These are phyloP conservation scores for Leccinum pachyderme DNA, from an alignment of 1,284 basidiomycete species.

Conservation along the genomic window DNA sequence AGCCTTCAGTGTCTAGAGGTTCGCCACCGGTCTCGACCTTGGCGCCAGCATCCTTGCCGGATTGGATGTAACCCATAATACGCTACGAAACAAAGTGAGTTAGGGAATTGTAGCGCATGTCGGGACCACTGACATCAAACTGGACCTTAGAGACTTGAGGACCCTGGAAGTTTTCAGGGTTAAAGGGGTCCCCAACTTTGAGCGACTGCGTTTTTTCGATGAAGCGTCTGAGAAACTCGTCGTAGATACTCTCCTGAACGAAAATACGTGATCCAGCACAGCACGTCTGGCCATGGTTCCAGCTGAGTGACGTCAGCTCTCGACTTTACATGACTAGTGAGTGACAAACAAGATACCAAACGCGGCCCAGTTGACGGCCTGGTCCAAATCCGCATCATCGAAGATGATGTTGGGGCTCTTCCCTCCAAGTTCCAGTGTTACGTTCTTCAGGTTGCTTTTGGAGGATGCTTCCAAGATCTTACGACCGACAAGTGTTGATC, in stretches of 20 bases:
- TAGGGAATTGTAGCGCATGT: slow-evolving; percentile 30
- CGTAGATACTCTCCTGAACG: slow-evolving; percentile 82
- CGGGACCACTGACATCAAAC: slow-evolving; percentile 51
- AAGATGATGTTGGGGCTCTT: slow-evolving; percentile 85
- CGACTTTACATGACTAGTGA: neutral
- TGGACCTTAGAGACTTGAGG: slow-evolving; percentile 82
- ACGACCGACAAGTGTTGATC: slow-evolving; percentile 78
- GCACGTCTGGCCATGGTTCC: slow-evolving; percentile 84
- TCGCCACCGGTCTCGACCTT: slow-evolving; percentile 76
- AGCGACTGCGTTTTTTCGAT: slow-evolving; percentile 54
- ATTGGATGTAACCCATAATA: slow-evolving; percentile 87
- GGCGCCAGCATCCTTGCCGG: slow-evolving; percentile 84
- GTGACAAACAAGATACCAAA: slow-evolving; percentile 70
- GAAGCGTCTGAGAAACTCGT: slow-evolving; percentile 69
- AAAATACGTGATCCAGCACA: slow-evolving; percentile 85
- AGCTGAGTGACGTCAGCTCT: slow-evolving; percentile 50
- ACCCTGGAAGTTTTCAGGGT: slow-evolving; percentile 69
- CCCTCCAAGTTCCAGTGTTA: slow-evolving; percentile 91
- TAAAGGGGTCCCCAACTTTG: slow-evolving; percentile 83
- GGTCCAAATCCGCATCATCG: slow-evolving; percentile 72
- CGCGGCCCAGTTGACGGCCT: slow-evolving; percentile 79
- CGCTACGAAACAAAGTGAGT: slow-evolving; percentile 40
- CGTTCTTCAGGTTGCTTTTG: slow-evolving; percentile 83
- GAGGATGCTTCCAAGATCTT: slow-evolving; percentile 84
- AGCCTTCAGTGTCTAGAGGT: slow-evolving; percentile 71